A percentile compares a stretch with the other conserved stretches of the same genome.
Evolutionary conservation across 495 filamentous ascomycete species (phyloP).

Genomic region (Patellaria atrata): DNA sequence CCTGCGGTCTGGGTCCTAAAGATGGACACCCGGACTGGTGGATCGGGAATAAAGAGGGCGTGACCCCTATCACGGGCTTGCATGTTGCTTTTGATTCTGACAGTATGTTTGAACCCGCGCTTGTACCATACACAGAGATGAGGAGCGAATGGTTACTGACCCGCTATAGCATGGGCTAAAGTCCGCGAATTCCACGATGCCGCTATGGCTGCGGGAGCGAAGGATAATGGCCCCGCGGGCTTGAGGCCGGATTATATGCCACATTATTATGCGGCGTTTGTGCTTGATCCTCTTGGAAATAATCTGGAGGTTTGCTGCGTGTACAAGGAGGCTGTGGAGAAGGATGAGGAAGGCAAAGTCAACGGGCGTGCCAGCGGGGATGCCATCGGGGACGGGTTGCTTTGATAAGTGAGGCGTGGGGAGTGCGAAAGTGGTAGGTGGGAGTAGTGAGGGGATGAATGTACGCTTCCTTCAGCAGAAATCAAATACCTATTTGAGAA

Average conservation of each 20-base stretch:
- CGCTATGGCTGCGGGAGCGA: neutral
- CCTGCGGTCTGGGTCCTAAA: constrained; percentile 15
- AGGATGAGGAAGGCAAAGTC: too few relatives aligned
- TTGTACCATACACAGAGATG: neutral
- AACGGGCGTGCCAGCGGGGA: too few relatives aligned
- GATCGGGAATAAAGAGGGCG: constrained; percentile 12
- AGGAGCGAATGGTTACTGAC: constrained; percentile 1
- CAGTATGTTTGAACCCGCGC: constrained; percentile 12
- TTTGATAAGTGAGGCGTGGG: too few relatives aligned
- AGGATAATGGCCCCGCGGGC: constrained; percentile 29
- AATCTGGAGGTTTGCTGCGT: constrained; percentile 36
- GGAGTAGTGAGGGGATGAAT: too few relatives aligned
- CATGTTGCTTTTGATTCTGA: constrained; percentile 21
- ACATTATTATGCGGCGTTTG: constrained; percentile 36
- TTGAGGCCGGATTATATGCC: constrained; percentile 28
- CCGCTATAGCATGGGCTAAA: neutral
- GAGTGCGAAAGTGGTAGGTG: too few relatives aligned
- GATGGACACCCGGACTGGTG: constrained; percentile 15
- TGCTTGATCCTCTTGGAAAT: constrained; percentile 38
- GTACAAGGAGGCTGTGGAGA: too few relatives aligned
- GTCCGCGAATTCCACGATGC: constrained; percentile 1
- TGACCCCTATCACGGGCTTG: neutral
- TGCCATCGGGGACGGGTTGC: too few relatives aligned
- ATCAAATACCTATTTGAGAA: too few relatives aligned
- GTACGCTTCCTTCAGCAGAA: too few relatives aligned